Conservation (phyloP, 1,139 yeast genomes). For the Debaryomyces coudertii region DNA sequence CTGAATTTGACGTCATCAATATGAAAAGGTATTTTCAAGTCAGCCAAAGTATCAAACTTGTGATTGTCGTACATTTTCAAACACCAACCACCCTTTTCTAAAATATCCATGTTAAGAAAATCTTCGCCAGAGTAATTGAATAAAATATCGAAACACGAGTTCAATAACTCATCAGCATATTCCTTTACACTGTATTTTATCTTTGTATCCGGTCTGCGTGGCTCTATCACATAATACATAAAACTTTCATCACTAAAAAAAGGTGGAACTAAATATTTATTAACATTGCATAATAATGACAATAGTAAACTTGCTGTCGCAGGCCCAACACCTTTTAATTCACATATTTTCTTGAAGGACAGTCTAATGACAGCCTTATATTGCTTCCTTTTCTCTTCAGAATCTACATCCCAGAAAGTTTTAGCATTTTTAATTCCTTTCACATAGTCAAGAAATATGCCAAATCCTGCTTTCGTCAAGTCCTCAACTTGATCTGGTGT, state of each 20-base stretch:
- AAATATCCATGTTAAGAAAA: constrained; percentile 19
- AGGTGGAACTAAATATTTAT: constrained; percentile 38
- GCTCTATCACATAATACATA: constrained; percentile 36
- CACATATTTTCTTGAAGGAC: constrained; percentile 34
- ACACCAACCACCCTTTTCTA: constrained; percentile 46
- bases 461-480: constrained; percentile 34
- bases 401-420: constrained; percentile 16
- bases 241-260: constrained; percentile 55
- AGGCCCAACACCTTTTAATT: constrained; percentile 52
- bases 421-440: constrained; percentile 10
- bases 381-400: constrained; percentile 9
- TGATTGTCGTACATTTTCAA: constrained; percentile 34
- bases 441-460: constrained; percentile 24
- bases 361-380: constrained; percentile 25
- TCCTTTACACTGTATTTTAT: constrained; percentile 49
- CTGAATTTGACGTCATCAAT: constrained; percentile 17
- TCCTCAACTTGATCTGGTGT: constrained; percentile 28
- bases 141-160: constrained; percentile 25
- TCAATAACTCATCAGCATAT: constrained; percentile 39
- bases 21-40: constrained; percentile 26
- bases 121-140: constrained; percentile 8
- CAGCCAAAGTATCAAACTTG: constrained; percentile 28
- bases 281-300: constrained; percentile 32
- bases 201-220: constrained; percentile 31
- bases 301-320: constrained; percentile 52